Evolutionary conservation across 2,329 filamentous ascomycete genomes (phyloP).

Genomic region (Colletotrichum tamarilloi): DNA sequence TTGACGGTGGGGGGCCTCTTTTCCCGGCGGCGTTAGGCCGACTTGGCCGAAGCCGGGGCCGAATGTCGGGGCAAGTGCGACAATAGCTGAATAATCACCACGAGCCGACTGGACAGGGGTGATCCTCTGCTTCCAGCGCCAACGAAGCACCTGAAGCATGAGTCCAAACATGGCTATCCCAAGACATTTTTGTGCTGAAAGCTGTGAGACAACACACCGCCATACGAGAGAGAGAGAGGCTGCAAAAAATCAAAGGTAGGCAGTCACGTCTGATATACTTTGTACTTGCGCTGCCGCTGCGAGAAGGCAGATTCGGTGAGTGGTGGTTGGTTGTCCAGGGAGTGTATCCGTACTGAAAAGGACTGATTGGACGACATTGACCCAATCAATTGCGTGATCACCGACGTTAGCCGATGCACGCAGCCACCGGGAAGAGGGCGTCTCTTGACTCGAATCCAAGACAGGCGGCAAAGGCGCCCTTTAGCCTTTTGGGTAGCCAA

Average conservation of each 20-base stretch:
- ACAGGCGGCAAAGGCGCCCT: constrained; percentile 9
- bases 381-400: constrained; percentile 34
- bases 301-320: background rate
- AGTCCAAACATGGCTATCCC: constrained; percentile 4
- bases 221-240: background rate
- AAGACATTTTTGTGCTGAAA: background rate
- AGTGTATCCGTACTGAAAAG: background rate
- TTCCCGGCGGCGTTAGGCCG: constrained; percentile 30
- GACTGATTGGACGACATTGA: constrained; percentile 20
- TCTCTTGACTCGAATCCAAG: background rate
- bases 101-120: constrained; percentile 17
- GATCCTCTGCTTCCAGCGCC: constrained; percentile 9
- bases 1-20: constrained; percentile 14
- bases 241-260: background rate
- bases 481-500: background rate
- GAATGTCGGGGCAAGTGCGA: constrained; percentile 25
- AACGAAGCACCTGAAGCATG: constrained; percentile 22
- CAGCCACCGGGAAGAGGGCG: background rate
- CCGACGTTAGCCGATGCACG: constrained; percentile 26
- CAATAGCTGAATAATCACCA: constrained; percentile 26
- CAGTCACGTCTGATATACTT: background rate
- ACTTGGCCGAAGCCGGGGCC: constrained; percentile 34
- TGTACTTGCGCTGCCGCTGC: background rate
- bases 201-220: background rate
- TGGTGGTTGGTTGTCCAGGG: constrained; percentile 11